phyloP scores from a whole-genome alignment of 1,284 basidiomycete species.

The Hortiboletus rubellus region DNA sequence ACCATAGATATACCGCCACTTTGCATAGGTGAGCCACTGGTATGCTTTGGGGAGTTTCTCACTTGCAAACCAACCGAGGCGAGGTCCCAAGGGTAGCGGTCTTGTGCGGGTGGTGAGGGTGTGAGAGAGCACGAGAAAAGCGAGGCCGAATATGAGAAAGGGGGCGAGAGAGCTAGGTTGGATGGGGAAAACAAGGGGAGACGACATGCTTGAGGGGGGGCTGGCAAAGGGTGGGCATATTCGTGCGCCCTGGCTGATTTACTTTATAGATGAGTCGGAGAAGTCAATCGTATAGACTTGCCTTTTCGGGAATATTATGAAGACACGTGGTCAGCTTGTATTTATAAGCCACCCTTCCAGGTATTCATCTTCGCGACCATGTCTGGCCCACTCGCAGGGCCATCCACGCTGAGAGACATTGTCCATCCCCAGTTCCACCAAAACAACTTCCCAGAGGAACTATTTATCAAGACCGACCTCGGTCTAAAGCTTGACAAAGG shows the following conservation, averaged over 20 bases:
- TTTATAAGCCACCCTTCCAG: background rate
- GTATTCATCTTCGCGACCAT: constrained; percentile 21
- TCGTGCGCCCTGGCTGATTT: background rate
- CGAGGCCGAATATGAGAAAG: constrained; percentile 11
- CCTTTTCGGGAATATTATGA: too few relatives aligned
- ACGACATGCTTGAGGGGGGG: background rate
- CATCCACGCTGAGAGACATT: constrained; percentile 70
- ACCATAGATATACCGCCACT: constrained; percentile 50
- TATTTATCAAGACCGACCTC: constrained; percentile 81
- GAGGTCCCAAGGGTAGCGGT: constrained; percentile 46
- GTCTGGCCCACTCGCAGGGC: constrained; percentile 59
- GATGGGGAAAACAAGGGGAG: background rate
- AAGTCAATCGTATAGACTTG: background rate
- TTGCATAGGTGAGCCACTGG: constrained; percentile 49
- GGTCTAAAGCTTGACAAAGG: constrained; percentile 93
- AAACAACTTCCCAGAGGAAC: constrained; percentile 84
- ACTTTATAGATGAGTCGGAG: background rate
- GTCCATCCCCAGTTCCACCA: constrained; percentile 92
- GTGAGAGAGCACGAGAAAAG: constrained; percentile 10
- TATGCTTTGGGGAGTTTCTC: constrained; percentile 39
- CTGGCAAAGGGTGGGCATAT: background rate
- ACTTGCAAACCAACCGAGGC: constrained; percentile 38
- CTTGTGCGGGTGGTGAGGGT: background rate
- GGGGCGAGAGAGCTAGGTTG: background rate
- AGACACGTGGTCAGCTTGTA: background rate